Conservation (phyloP, 2,329 filamentous ascomycete species). For the Cladobotryum protrusum region DNA sequence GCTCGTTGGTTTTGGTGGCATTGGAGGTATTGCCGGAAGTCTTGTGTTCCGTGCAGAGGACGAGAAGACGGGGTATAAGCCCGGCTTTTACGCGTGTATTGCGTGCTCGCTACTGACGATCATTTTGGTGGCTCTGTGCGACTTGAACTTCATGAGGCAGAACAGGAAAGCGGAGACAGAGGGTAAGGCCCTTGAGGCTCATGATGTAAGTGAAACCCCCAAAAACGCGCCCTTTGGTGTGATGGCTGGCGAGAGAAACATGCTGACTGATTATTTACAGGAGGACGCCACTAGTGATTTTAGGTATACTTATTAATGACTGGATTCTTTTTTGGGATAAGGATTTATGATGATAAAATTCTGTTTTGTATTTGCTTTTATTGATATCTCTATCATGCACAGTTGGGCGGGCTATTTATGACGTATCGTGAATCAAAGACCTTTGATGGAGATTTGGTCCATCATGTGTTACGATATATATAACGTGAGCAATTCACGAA, state of each 20-base stretch:
- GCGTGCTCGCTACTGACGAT: constrained; percentile 42
- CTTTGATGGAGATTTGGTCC: no score
- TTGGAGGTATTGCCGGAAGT: constrained; percentile 72
- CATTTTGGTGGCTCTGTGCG: constrained; percentile 37
- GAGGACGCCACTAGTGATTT: constrained; percentile 24
- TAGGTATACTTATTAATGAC: constrained; percentile 24
- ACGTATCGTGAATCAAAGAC: no score
- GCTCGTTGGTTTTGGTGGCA: constrained; percentile 67
- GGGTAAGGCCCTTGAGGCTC: constrained; percentile 44
- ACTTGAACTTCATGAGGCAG: constrained; percentile 34
- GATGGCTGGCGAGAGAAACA: no score
- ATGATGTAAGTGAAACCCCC: constrained; percentile 37
- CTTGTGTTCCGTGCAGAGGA: constrained; percentile 63
- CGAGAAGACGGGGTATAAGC: constrained; percentile 43
- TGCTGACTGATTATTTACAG: constrained; percentile 13
- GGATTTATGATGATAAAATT: no score
- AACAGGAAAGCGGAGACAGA: constrained; percentile 49
- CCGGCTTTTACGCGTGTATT: constrained; percentile 51
- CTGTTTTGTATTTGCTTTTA: no score
- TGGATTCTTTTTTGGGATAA: background rate
- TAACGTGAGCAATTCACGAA: no score
- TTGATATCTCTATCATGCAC: no score
- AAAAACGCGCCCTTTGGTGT: background rate
- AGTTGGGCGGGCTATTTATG: no score
- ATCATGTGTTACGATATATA: no score